Percentiles rank a stretch among this genome's conserved stretches.
phyloP scores from a whole-genome alignment of 805 yeast species.

The Lipomyces starkeyi region DNA sequence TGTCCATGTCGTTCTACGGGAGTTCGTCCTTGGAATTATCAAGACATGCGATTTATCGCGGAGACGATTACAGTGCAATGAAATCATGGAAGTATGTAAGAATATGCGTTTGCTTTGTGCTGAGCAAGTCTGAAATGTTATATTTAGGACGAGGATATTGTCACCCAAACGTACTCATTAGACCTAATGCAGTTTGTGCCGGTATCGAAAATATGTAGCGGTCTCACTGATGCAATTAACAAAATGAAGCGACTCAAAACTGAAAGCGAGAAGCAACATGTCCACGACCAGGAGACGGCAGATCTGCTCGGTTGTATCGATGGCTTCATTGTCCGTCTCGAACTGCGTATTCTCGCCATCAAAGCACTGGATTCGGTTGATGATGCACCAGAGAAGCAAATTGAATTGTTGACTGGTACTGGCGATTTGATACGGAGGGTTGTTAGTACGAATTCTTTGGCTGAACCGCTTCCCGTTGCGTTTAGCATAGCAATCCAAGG shows the following conservation, averaged over 20 bases:
- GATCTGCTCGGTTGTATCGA: neutral
- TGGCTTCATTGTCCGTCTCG: constrained; percentile 1
- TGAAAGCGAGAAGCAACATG: neutral
- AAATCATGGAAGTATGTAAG: constrained; percentile 24
- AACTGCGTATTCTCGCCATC: neutral
- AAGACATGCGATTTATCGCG: constrained; percentile 25
- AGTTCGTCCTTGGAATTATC: constrained; percentile 24
- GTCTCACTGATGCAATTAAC: constrained; percentile 1
- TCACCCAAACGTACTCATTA: constrained; percentile 28
- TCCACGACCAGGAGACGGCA: neutral
- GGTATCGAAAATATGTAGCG: neutral
- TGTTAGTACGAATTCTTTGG: constrained; percentile 11
- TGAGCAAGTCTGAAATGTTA: neutral
- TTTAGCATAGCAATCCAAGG: constrained; percentile 36
- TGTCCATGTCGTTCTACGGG: constrained; percentile 25
- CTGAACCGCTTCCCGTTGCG: constrained; percentile 17
- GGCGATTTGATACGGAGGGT: neutral
- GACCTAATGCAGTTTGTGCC: constrained; percentile 28
- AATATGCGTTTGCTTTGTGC: neutral
- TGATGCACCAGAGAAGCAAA: neutral
- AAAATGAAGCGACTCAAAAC: neutral
- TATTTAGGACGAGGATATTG: constrained; percentile 34
- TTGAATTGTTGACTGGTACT: neutral
- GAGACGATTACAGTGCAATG: constrained; percentile 18
- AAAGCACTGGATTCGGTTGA: neutral